These are phyloP conservation scores for Penicillium canariense DNA, from an alignment of 495 filamentous ascomycete genomes.

Conservation along the genomic window DNA sequence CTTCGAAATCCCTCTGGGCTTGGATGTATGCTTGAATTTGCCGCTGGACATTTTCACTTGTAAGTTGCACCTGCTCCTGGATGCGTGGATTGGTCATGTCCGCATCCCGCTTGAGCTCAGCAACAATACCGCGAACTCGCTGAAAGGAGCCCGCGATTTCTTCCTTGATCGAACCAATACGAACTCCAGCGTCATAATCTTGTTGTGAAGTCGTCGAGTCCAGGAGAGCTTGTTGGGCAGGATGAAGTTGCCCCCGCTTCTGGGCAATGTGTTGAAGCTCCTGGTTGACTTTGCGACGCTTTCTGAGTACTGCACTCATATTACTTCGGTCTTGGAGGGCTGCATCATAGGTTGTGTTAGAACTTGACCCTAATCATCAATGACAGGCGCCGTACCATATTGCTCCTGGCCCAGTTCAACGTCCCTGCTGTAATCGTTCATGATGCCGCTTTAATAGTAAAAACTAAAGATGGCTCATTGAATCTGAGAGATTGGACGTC, in stretches of 20 bases:
- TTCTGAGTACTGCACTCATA: neutral
- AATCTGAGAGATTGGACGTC: too few species aligned
- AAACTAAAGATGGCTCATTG: too few species aligned
- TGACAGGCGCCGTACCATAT: neutral
- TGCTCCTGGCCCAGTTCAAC: neutral
- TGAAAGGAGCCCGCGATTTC: conserved; percentile 71
- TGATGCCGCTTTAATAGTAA: neutral
- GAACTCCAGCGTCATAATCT: conserved; percentile 4
- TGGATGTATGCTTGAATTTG: conserved; percentile 66
- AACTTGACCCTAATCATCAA: too few species aligned
- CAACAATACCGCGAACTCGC: conserved; percentile 59
- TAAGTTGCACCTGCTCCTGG: conserved; percentile 62
- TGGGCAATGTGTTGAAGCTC: neutral
- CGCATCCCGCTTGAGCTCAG: conserved; percentile 63
- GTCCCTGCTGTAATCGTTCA: neutral
- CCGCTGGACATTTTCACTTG: conserved; percentile 64
- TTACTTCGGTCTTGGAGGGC: neutral
- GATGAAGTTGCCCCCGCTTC: conserved; percentile 6
- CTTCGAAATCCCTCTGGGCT: conserved; percentile 62
- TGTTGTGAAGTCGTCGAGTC: conserved; percentile 8
- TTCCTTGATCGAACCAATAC: conserved; percentile 54
- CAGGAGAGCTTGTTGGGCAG: conserved; percentile 18
- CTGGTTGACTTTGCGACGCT: conserved; percentile 1
- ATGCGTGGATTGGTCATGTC: conserved; percentile 60
- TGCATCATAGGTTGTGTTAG: neutral